Percentiles rank a stretch among this genome's conserved stretches.
Evolutionary conservation across 176 grass and related monocot species (phyloP).

Genomic region (Secale cereale): DNA sequence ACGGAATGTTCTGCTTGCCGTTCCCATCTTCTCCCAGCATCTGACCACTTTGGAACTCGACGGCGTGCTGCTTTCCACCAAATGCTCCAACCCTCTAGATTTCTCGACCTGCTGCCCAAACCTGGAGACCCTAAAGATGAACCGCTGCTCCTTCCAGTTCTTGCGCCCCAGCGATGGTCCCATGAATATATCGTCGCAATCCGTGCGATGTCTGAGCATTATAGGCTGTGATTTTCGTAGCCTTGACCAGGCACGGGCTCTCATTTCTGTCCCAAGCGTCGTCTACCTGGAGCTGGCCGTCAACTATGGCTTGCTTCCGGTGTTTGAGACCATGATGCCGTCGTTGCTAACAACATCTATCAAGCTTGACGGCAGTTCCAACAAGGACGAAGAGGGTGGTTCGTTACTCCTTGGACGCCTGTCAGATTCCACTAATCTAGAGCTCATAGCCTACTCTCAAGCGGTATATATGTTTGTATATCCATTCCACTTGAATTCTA

Average conservation of each 20-base stretch:
- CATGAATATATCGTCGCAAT: not conserved
- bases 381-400: not conserved
- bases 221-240: not conserved
- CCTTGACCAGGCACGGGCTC: too few species aligned
- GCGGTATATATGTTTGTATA: not conserved
- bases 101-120: not conserved
- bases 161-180: too few species aligned
- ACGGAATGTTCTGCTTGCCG: not conserved
- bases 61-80: not conserved
- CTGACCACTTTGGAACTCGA: not conserved
- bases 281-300: not conserved
- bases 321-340: not conserved
- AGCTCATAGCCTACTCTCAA: not conserved
- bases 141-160: not conserved
- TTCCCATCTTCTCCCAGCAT: not conserved
- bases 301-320: not conserved
- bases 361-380: too few species aligned
- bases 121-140: not conserved
- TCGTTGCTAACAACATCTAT: not conserved
- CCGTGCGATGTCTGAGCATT: not conserved
- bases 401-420: not conserved
- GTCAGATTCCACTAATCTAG: not conserved
- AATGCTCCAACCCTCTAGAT: not conserved
- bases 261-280: not conserved
- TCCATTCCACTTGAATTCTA: too few species aligned